phyloP scores from a whole-genome alignment of 2,329 filamentous ascomycete genomes.

The Myrmaecium sp. region DNA sequence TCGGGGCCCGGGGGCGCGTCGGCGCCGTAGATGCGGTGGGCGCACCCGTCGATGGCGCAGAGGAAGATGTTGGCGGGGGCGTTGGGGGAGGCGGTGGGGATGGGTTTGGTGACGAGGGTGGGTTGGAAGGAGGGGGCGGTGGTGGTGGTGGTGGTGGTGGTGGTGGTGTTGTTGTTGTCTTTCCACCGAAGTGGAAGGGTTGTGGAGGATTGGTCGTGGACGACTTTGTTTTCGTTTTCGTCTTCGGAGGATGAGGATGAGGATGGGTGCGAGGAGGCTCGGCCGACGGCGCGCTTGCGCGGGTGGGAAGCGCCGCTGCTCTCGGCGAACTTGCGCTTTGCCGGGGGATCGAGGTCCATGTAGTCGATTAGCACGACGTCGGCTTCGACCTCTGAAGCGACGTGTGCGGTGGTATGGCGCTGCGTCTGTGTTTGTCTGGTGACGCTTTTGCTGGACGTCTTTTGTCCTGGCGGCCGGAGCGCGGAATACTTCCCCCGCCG shows the following conservation, averaged over 20 bases:
- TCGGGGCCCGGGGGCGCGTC: conserved; percentile 37
- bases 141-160: conserved; percentile 1
- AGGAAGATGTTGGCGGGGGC: conserved; percentile 49
- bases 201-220: no score
- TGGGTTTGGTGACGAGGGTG: conserved; percentile 13
- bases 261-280: not conserved
- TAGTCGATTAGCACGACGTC: conserved; percentile 2
- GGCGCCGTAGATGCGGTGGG: conserved; percentile 46
- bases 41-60: conserved; percentile 48
- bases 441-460: conserved; percentile 17
- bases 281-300: conserved; percentile 2
- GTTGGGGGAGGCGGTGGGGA: conserved; percentile 20
- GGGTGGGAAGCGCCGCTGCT: conserved; percentile 2
- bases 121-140: conserved; percentile 6
- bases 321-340: conserved; percentile 3
- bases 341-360: conserved; percentile 4
- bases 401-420: conserved; percentile 5
- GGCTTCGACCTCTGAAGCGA: conserved; percentile 4
- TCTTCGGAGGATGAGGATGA: conserved; percentile 1
- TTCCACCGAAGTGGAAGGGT: conserved; percentile 13
- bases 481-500: conserved; percentile 17
- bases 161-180: conserved; percentile 4
- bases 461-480: conserved; percentile 17
- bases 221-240: conserved; percentile 3
- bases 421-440: conserved; percentile 3